phyloP scores from a whole-genome alignment of 495 filamentous ascomycete species.

The Apiosordaria backusii region DNA sequence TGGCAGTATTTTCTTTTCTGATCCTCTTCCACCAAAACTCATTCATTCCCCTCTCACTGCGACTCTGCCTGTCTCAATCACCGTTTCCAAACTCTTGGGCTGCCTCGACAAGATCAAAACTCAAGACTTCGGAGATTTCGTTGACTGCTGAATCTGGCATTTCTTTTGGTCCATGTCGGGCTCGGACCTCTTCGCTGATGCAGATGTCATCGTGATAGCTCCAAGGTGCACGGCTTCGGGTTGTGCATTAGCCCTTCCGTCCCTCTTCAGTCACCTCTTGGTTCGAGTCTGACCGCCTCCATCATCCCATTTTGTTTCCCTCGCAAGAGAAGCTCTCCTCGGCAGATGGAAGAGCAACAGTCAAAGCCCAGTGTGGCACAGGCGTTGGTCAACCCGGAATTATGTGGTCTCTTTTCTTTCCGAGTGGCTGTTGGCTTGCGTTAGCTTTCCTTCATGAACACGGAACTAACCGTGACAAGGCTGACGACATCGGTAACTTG shows the following conservation, averaged over 20 bases:
- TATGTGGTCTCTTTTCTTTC: neutral
- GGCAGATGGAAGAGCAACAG: no score
- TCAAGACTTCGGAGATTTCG: neutral
- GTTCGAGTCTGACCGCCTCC: neutral
- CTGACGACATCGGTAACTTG: neutral
- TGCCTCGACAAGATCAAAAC: neutral
- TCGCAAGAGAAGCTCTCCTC: no score
- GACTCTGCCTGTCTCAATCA: neutral
- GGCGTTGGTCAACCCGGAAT: neutral
- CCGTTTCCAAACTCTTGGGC: neutral
- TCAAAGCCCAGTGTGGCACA: no score
- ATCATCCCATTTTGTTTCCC: neutral
- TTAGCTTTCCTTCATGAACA: neutral
- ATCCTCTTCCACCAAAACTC: neutral
- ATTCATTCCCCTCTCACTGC: neutral
- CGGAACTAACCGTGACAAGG: neutral
- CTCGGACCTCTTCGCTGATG: neutral
- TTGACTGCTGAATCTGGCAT: neutral
- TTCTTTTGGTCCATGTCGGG: neutral
- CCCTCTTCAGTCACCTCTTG: neutral
- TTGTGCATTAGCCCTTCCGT: constrained; percentile 4
- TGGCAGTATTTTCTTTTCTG: neutral
- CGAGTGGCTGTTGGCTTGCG: no score
- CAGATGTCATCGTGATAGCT: constrained; percentile 1
- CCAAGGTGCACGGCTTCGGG: neutral